Evolutionary conservation across 768 basidiomycete species (phyloP), one percentile per base, ranked within the genome.

Genomic region (Russula foetens): DNA sequence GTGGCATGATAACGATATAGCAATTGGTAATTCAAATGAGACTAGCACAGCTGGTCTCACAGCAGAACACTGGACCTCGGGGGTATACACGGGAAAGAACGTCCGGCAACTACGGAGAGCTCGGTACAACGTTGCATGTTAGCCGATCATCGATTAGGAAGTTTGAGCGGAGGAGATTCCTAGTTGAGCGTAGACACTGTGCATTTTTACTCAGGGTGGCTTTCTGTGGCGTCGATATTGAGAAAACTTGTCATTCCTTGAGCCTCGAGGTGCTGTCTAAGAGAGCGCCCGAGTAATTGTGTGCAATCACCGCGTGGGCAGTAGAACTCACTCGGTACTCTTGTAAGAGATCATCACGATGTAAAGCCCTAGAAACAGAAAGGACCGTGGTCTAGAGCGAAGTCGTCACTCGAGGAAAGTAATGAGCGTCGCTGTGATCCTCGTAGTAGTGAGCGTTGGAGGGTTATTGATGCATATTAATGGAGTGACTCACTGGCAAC

Each of bases 91-190:
- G 24, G 50, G 33, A 43, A 43, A 45, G 46, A 12, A 45, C 38
- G 31, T 41, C 60, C 55, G 60, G 54, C 8, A 51, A 61, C 44
- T 45, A 56, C 55, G 50, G 53, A 64, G 52, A 48, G 54, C 57
- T 33, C 49, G 29, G 38, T 38, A 51, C 48, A 46, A 52, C 54
- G 60, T 48, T 64, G 43, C 33, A 19, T 31, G 51, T 35, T 62
- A 57, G 56, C 60, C 50, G 63, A 52, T 62, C 52, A 63, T 61
- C 63, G 60, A 64, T 64, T 48, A 43, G 35, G 49, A 44, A 29
- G 21, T 56, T 50, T 44, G 35, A 33, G 57, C 24, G 49, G 26
- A 38, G 29, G 39, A 26, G 41, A 58, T 58, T 50, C 57, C 41
- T 12, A 43, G 57, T 51, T 14, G 49, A 43, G 57, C 31, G 23